phyloP scores from a whole-genome alignment of 495 filamentous ascomycete species.

The Neurospora pannonica region DNA sequence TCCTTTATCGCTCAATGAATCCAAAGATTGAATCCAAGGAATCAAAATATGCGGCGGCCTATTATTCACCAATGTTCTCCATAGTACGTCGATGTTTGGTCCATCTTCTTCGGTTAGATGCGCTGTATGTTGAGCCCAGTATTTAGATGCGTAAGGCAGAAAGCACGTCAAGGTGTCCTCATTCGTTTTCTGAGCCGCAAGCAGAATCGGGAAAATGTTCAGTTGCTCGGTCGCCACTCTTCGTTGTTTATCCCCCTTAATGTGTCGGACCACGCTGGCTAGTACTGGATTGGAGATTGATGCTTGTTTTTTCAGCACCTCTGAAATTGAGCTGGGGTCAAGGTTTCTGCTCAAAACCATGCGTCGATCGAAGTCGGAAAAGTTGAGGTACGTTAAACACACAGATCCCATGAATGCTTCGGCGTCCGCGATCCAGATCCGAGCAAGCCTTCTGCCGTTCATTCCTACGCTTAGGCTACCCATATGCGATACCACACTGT shows the following conservation, averaged over 20 bases:
- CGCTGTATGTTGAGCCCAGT: neutral
- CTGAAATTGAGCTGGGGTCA: neutral
- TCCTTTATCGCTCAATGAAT: neutral
- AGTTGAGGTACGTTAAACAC: slow-evolving; percentile 1
- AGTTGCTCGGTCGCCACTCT: neutral
- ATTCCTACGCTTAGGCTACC: neutral
- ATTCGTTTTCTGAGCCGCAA: neutral
- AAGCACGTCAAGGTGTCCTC: neutral
- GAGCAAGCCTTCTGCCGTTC: neutral
- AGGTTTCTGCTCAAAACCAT: neutral
- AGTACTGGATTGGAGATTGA: neutral
- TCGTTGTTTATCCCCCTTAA: neutral
- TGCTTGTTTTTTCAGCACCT: neutral
- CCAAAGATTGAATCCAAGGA: neutral
- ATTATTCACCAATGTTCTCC: neutral
- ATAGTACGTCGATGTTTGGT: neutral
- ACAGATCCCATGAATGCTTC: neutral
- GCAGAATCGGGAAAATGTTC: neutral
- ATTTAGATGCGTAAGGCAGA: neutral
- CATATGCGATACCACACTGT: neutral
- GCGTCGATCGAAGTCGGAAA: neutral
- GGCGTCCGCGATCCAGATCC: neutral
- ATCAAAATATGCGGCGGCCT: neutral
- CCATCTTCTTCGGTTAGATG: neutral
- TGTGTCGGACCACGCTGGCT: neutral